Base-by-base conservation (phyloP, 1,284 basidiomycete genomes). In the Leccinum huronense region DNA sequence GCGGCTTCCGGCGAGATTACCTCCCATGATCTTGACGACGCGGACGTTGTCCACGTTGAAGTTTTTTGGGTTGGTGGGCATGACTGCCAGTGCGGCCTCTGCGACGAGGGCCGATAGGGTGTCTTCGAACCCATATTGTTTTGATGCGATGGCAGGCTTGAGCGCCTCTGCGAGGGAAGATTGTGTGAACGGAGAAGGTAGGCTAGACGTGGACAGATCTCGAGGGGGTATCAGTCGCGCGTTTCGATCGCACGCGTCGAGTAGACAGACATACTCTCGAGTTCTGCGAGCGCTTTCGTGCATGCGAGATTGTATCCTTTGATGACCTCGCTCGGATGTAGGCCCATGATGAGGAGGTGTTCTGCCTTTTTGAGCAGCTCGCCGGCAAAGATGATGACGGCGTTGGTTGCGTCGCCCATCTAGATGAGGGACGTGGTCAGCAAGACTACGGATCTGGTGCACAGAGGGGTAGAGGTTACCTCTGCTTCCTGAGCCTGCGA, bases 21-120 rank as follows among this genome's bases (percentile, higher is more conserved):
- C 94, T 66, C 97, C 97, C 87, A 99, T 91, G 69, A 99, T 98
- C 81, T 99, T 99, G 74, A 99, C 97, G 19, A 99, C 96, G 23
- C 97, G 89, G 1, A 99, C 94, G 68, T 97, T 97, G 79, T 99
- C 97, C 38, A 99, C 95, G 77, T 97, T 97, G 85, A 98, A 98
- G 76, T 93, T 89, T 74, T 90, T 90, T 5, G 90, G 88, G 72
- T 95, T 94, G 23, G 84, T 80, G 16, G 95, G 95, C 94, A 97
- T 96, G 68, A 97, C 90, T 9, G 88, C 84, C 57, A 96, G 79
- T 1, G 95, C 91, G 0, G 97, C 97, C 74, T 99, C 95, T 14
- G 97, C 93, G 3, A 98, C 95, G 5, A 99, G 86, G 2, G 84
- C 79, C 1, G 95, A 86, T 0, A 99, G 84, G 48, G 85, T 83